Evolutionary conservation across 2,329 filamentous ascomycete genomes (phyloP).

Genomic region (Camillea tinctor): DNA sequence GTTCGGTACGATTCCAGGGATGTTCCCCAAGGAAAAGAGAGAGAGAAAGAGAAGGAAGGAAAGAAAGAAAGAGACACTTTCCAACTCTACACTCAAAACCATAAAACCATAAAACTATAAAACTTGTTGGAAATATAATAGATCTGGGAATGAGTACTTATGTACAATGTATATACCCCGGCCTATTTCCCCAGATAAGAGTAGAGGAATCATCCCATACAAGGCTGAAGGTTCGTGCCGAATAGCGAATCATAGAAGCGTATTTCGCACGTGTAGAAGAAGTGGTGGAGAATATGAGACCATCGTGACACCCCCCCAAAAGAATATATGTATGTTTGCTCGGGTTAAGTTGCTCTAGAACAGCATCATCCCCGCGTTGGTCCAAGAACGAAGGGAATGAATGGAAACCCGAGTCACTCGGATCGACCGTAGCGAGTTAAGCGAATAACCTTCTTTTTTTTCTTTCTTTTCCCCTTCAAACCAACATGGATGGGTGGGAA

Average conservation of each 20-base stretch:
- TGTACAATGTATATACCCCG: not conserved
- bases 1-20: not conserved
- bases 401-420: not conserved
- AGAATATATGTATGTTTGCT: not conserved
- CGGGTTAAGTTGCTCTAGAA: not conserved
- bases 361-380: not conserved
- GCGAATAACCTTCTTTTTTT: not conserved
- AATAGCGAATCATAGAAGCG: constrained; percentile 25
- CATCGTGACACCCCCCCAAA: constrained; percentile 4
- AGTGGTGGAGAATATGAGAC: not conserved
- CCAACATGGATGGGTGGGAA: not conserved
- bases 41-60: not conserved
- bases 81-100: not conserved
- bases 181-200: not conserved
- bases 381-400: not conserved
- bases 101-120: not conserved
- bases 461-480: too few relatives aligned
- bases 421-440: not conserved
- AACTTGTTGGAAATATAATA: not conserved
- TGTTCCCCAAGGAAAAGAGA: not conserved
- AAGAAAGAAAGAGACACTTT: not conserved
- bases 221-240: constrained; percentile 17
- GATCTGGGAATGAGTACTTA: too few relatives aligned
- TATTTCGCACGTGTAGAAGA: constrained; percentile 28
- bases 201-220: constrained; percentile 2